Percentiles rank a stretch among this genome's conserved stretches.
Evolutionary conservation across 2,329 filamentous ascomycete genomes (phyloP).

Genomic region (Arthrobotrys musiformis): DNA sequence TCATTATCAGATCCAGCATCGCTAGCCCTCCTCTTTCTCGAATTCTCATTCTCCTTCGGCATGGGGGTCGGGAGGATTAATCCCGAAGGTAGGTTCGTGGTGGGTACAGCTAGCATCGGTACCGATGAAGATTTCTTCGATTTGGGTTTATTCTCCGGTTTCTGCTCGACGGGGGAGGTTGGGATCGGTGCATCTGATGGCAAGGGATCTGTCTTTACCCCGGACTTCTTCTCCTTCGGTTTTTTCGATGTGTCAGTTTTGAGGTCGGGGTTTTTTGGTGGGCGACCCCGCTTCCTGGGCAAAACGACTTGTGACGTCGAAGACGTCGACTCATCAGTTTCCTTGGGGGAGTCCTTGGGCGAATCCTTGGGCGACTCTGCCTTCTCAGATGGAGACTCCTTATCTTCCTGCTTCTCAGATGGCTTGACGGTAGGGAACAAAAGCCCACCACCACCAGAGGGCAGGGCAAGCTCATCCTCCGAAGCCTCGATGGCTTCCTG

Average conservation of each 20-base stretch:
- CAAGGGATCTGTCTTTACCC: constrained; percentile 23
- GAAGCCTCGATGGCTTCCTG: constrained; percentile 27
- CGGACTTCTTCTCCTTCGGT: constrained; percentile 34
- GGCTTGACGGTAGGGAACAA: constrained; percentile 4
- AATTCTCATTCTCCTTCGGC: constrained; percentile 26
- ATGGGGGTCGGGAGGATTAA: constrained; percentile 23
- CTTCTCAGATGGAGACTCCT: constrained; percentile 39
- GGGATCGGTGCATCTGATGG: constrained; percentile 31
- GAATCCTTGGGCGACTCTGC: constrained; percentile 29
- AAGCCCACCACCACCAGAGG: neutral
- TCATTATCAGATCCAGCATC: constrained; percentile 47
- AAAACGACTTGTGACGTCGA: constrained; percentile 25
- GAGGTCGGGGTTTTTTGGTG: constrained; percentile 39
- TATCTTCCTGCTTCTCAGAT: constrained; percentile 25
- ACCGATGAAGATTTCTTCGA: constrained; percentile 21
- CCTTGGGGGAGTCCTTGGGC: constrained; percentile 24
- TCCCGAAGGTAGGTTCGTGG: constrained; percentile 27
- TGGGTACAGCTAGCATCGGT: constrained; percentile 21
- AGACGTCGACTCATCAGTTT: constrained; percentile 41
- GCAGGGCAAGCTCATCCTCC: constrained; percentile 23
- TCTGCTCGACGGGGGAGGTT: constrained; percentile 31
- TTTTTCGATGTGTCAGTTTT: constrained; percentile 25
- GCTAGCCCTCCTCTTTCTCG: constrained; percentile 41
- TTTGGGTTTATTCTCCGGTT: constrained; percentile 12
- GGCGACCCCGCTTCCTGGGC: constrained; percentile 45